Conservation (phyloP, 352 stramenopile species). For the Globisporangium paddicum region DNA sequence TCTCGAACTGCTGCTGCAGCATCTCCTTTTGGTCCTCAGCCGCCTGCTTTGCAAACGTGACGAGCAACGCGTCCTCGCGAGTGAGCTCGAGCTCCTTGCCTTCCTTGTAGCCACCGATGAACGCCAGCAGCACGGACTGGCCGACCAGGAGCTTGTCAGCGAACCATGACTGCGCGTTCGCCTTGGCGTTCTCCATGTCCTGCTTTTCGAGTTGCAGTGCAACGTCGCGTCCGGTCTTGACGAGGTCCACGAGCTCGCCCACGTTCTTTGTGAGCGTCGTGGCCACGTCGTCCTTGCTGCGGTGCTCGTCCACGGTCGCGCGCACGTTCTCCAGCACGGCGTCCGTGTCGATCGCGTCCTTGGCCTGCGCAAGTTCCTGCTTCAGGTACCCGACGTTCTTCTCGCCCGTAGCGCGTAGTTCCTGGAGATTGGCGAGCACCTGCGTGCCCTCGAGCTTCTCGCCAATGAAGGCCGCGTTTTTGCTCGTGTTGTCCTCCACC, state of each 20-base stretch:
- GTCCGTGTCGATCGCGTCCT: slow-evolving; percentile 59
- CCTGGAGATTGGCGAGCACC: slow-evolving; percentile 51
- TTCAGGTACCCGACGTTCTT: slow-evolving; percentile 58
- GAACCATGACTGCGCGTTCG: slow-evolving; percentile 68
- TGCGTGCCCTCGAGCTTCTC: slow-evolving; percentile 65
- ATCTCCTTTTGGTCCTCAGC: slow-evolving; percentile 71
- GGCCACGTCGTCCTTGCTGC: slow-evolving; percentile 65
- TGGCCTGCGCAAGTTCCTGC: slow-evolving; percentile 44
- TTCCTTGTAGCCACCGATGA: slow-evolving; percentile 77
- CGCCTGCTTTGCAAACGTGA: slow-evolving; percentile 72
- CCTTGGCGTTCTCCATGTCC: slow-evolving; percentile 61
- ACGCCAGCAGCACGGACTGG: slow-evolving; percentile 74
- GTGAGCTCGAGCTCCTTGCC: slow-evolving; percentile 75
- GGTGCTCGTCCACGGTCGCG: slow-evolving; percentile 48
- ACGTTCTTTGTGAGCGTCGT: slow-evolving; percentile 70
- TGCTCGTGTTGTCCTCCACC: slow-evolving; percentile 42
- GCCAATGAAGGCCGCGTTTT: slow-evolving; percentile 58
- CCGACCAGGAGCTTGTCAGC: slow-evolving; percentile 82
- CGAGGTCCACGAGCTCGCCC: slow-evolving; percentile 56
- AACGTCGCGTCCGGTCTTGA: slow-evolving; percentile 50
- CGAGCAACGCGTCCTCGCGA: slow-evolving; percentile 64
- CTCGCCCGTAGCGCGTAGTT: slow-evolving; percentile 35
- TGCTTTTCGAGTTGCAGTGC: slow-evolving; percentile 52
- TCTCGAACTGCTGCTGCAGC: slow-evolving; percentile 63
- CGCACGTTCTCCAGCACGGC: slow-evolving; percentile 52